A percentile compares a stretch with the other conserved stretches of the same genome.
phyloP scores from a whole-genome alignment of 768 basidiomycete species.

The Boletus subparvulus region DNA sequence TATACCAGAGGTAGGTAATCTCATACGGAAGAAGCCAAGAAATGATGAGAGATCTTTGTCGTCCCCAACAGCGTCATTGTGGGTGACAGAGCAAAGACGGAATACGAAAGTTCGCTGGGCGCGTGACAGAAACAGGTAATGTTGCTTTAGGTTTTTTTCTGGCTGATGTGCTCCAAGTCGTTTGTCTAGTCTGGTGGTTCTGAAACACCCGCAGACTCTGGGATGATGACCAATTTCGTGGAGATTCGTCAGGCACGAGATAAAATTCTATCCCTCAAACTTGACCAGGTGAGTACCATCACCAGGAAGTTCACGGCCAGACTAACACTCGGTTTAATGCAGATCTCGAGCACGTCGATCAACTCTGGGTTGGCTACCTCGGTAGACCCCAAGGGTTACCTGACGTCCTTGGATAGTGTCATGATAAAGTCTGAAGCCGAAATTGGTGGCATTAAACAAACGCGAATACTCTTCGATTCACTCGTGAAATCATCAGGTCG shows the following conservation, averaged over 20 bases:
- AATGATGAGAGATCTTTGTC: slow-evolving; percentile 84
- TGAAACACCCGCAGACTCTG: slow-evolving; percentile 68
- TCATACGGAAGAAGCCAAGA: slow-evolving; percentile 87
- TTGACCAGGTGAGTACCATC: slow-evolving; percentile 73
- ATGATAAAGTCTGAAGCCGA: slow-evolving; percentile 91
- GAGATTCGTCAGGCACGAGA: slow-evolving; percentile 97
- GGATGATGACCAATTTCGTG: slow-evolving; percentile 86
- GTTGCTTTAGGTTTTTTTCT: too few relatives aligned
- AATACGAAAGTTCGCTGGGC: slow-evolving; percentile 79
- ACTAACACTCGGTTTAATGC: neutral
- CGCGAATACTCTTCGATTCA: slow-evolving; percentile 93
- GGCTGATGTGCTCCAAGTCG: too few relatives aligned
- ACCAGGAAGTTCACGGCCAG: neutral
- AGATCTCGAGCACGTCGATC: slow-evolving; percentile 72
- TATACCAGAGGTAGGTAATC: slow-evolving; percentile 94
- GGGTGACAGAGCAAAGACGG: slow-evolving; percentile 72
- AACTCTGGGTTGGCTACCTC: slow-evolving; percentile 78
- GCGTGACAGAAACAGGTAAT: slow-evolving; percentile 8
- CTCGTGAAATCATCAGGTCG: slow-evolving; percentile 97
- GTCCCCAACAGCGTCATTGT: slow-evolving; percentile 94
- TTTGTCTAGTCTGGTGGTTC: too few relatives aligned
- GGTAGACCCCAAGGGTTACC: slow-evolving; percentile 97
- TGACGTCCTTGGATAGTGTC: slow-evolving; percentile 91
- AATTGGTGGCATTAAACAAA: slow-evolving; percentile 98
- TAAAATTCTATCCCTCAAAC: slow-evolving; percentile 87